A percentile compares a stretch with the other conserved stretches of the same genome.
Conservation (phyloP, 2,329 filamentous ascomycete species). For the Hymenoscyphus infarciens region DNA sequence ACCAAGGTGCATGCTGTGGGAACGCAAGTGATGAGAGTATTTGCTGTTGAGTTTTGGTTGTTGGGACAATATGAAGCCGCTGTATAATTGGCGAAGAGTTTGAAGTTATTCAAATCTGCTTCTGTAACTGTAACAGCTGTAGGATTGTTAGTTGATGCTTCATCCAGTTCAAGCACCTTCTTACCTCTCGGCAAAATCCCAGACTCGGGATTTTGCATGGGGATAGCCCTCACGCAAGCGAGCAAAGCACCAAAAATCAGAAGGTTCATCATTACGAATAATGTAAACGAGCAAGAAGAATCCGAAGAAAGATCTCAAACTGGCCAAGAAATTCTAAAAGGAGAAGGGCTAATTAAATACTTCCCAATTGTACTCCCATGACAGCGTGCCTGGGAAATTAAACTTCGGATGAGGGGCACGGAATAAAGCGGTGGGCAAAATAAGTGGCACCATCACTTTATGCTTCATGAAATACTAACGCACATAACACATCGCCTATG, state of each 20-base stretch:
- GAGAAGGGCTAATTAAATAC: not conserved
- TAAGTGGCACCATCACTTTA: too few relatives aligned
- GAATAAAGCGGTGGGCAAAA: too few relatives aligned
- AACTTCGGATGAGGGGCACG: not conserved
- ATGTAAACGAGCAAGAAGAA: not conserved
- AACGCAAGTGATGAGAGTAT: conserved; percentile 20
- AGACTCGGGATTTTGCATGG: not conserved
- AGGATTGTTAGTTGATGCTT: not conserved
- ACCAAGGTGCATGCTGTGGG: conserved; percentile 20
- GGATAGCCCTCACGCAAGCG: not conserved
- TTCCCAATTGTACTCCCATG: not conserved
- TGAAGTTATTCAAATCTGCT: conserved; percentile 17
- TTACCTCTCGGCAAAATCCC: not conserved
- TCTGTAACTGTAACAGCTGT: not conserved
- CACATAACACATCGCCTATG: too few relatives aligned
- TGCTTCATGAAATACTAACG: too few relatives aligned
- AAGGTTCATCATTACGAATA: not conserved
- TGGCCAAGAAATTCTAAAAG: not conserved
- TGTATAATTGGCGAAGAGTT: conserved; percentile 25
- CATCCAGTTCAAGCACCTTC: not conserved
- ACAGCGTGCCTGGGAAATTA: not conserved
- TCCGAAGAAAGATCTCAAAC: not conserved
- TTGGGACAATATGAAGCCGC: conserved; percentile 26
- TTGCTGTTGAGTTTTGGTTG: conserved; percentile 18
- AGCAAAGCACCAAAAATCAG: not conserved